Evolutionary conservation across 2,329 filamentous ascomycete genomes (phyloP).

Genomic region (Drechslerella coelobrocha): DNA sequence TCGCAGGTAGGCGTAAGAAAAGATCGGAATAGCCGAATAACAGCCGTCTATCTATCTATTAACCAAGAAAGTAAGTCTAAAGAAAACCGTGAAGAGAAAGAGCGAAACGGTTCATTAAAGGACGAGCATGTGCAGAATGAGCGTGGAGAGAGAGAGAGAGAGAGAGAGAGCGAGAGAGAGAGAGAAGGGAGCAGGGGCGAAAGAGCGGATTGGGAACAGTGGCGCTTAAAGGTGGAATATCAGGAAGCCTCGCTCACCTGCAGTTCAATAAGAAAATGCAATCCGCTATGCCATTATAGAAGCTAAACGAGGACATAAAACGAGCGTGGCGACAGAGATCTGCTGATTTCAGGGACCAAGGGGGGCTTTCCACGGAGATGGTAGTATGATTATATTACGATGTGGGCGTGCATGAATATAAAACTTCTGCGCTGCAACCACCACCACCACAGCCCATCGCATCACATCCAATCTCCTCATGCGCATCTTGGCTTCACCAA

Average conservation of each 20-base stretch:
- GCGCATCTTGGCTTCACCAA: not conserved
- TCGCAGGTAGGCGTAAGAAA: not conserved
- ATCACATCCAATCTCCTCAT: not conserved
- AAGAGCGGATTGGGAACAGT: constrained; percentile 38
- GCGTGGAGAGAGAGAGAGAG: constrained; percentile 9
- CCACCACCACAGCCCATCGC: not conserved
- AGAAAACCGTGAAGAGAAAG: not conserved
- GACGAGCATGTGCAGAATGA: constrained; percentile 1
- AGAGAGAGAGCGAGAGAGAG: constrained; percentile 20
- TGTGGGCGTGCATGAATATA: not conserved
- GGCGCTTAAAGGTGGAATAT: constrained; percentile 39
- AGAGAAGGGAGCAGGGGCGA: constrained; percentile 12
- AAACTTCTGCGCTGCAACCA: not conserved
- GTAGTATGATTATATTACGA: not conserved
- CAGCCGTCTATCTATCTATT: not conserved
- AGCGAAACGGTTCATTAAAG: not conserved
- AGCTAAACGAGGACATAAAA: constrained; percentile 10
- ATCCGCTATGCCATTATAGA: constrained; percentile 9
- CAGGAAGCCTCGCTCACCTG: constrained; percentile 29
- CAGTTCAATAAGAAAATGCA: constrained; percentile 15
- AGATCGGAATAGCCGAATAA: not conserved
- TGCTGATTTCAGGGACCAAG: not conserved
- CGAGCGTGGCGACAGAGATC: not conserved
- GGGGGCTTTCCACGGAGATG: not conserved
- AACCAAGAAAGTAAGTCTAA: not conserved